Percentiles rank a stretch among this genome's conserved stretches.
phyloP scores from a whole-genome alignment of 1,284 basidiomycete species.

The Leccinum griseonigrum region DNA sequence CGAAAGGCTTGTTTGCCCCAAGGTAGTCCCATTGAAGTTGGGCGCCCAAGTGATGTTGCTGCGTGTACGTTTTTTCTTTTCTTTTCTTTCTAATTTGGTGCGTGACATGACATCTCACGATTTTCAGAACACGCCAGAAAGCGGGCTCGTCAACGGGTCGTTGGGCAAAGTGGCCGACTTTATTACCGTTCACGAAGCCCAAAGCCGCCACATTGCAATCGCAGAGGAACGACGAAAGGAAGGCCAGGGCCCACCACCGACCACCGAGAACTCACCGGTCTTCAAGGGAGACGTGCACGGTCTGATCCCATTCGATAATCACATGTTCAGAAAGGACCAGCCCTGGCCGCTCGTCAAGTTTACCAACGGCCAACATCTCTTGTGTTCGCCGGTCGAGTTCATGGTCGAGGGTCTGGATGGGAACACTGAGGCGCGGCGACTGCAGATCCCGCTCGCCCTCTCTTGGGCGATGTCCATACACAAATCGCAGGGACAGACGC shows the following conservation, averaged over 20 bases:
- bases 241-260: neutral
- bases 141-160: conserved; percentile 82
- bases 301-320: conserved; percentile 22
- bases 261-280: conserved; percentile 6
- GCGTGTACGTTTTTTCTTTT: conserved; percentile 42
- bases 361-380: conserved; percentile 37
- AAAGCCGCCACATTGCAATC: conserved; percentile 39
- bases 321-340: conserved; percentile 28
- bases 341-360: conserved; percentile 59
- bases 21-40: conserved; percentile 32
- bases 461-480: conserved; percentile 85
- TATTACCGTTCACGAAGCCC: conserved; percentile 40
- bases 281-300: conserved; percentile 13
- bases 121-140: conserved; percentile 47
- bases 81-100: neutral
- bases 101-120: neutral
- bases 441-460: conserved; percentile 71
- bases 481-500: conserved; percentile 83
- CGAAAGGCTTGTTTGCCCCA: conserved; percentile 32
- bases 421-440: conserved; percentile 47
- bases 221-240: conserved; percentile 31
- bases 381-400: conserved; percentile 54
- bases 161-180: conserved; percentile 81
- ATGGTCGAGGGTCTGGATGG: conserved; percentile 52
- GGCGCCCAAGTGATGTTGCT: conserved; percentile 72